phyloP scores from a whole-genome alignment of 805 yeast species.

The Diddensiella santjacobensis region DNA sequence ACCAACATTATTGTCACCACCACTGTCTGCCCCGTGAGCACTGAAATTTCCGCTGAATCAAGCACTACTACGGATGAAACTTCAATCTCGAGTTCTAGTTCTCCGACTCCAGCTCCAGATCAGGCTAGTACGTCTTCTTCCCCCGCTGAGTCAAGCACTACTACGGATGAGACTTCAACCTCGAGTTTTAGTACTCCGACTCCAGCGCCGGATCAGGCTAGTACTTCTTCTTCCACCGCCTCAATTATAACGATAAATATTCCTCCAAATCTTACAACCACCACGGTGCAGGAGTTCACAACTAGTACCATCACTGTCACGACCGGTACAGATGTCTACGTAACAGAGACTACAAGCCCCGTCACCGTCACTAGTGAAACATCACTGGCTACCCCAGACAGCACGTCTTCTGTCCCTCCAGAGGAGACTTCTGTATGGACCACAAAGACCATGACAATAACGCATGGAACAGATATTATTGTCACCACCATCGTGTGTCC shows the following conservation, averaged over 20 bases:
- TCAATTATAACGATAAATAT: too few species aligned
- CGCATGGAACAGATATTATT: slow-evolving; percentile 1
- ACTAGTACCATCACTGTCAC: slow-evolving; percentile 13
- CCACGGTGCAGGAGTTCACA: too few species aligned
- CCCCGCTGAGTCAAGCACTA: too few species aligned
- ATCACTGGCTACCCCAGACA: not conserved
- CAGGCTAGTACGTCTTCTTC: too few species aligned
- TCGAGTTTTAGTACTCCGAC: too few species aligned
- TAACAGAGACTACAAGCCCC: slow-evolving; percentile 15
- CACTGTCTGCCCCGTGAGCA: slow-evolving; percentile 10
- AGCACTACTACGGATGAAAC: too few species aligned
- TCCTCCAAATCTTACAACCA: too few species aligned
- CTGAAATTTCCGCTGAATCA: too few species aligned
- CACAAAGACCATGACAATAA: slow-evolving; percentile 4
- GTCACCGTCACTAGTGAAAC: slow-evolving; percentile 5
- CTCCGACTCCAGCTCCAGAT: too few species aligned
- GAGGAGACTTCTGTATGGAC: not conserved
- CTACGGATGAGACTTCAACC: not conserved
- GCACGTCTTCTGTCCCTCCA: not conserved
- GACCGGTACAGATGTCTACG: slow-evolving; percentile 3
- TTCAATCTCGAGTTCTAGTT: not conserved
- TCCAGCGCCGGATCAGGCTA: too few species aligned
- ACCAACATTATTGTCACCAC: slow-evolving; percentile 3
- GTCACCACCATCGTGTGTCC: slow-evolving; percentile 9
- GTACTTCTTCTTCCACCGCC: too few species aligned